Conservation (phyloP, 768 basidiomycete genomes). For the Polyporus arcularius region DNA sequence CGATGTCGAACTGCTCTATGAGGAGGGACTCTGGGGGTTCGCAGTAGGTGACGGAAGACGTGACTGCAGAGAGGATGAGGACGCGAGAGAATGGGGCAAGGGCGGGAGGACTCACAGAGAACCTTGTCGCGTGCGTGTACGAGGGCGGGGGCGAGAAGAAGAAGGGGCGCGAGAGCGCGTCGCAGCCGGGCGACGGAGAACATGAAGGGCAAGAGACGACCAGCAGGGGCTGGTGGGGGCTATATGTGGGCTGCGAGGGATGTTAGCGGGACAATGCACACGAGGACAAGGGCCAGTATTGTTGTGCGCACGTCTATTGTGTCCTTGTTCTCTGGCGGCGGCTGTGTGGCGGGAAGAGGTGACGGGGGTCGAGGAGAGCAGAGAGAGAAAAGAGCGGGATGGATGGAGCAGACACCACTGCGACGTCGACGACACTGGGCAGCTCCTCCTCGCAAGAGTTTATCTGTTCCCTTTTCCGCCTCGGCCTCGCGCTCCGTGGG, state of each 20-base stretch:
- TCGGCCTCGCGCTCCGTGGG: too few relatives aligned
- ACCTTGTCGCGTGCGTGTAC: constrained; percentile 53
- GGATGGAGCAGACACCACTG: too few relatives aligned
- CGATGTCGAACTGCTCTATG: constrained; percentile 74
- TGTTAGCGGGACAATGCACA: constrained; percentile 4
- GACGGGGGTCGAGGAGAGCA: background rate
- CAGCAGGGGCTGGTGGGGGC: constrained; percentile 6
- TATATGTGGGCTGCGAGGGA: background rate
- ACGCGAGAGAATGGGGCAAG: constrained; percentile 9
- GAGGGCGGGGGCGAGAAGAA: constrained; percentile 34
- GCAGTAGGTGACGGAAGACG: constrained; percentile 88
- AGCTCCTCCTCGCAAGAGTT: too few relatives aligned
- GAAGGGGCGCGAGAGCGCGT: constrained; percentile 44
- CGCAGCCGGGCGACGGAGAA: constrained; percentile 78
- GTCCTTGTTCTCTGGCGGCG: background rate
- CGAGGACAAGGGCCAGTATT: constrained; percentile 10
- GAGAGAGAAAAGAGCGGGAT: background rate
- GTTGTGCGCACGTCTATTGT: constrained; percentile 16
- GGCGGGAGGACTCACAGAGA: constrained; percentile 53
- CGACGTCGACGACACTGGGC: too few relatives aligned
- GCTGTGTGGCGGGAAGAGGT: background rate
- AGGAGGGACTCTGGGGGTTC: constrained; percentile 77
- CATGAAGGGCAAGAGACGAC: constrained; percentile 46
- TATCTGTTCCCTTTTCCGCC: too few relatives aligned
- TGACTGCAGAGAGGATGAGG: constrained; percentile 41